Evolutionary conservation across 1,284 basidiomycete species (phyloP).

Genomic region (Ganoderma boninense): DNA sequence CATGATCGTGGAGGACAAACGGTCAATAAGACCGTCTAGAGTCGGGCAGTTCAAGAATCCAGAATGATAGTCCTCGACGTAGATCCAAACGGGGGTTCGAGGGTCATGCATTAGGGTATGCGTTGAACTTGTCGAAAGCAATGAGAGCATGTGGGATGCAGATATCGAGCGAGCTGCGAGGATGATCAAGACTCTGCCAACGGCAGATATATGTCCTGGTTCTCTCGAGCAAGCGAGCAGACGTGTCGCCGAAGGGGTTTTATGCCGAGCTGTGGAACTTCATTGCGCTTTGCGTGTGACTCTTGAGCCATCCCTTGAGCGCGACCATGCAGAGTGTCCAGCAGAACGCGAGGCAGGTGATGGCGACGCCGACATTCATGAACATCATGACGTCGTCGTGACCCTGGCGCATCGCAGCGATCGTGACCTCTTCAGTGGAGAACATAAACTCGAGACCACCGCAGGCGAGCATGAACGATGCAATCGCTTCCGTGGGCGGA

Average conservation of each 20-base stretch:
- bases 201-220: neutral
- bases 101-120: slow-evolving; percentile 6
- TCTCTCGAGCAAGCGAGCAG: neutral
- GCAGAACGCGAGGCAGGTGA: slow-evolving; percentile 85
- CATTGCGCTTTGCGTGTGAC: slow-evolving; percentile 50
- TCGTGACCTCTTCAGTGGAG: slow-evolving; percentile 89
- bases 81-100: slow-evolving; percentile 4
- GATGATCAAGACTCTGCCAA: neutral
- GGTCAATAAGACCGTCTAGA: neutral
- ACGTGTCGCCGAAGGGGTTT: slow-evolving; percentile 8
- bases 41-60: neutral
- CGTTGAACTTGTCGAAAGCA: neutral
- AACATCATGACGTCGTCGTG: slow-evolving; percentile 94
- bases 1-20: neutral
- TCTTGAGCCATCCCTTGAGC: slow-evolving; percentile 83
- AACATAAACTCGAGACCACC: slow-evolving; percentile 95
- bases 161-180: neutral
- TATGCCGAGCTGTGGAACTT: slow-evolving; percentile 56
- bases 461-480: slow-evolving; percentile 86
- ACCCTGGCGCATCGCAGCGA: slow-evolving; percentile 91
- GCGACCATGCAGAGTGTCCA: slow-evolving; percentile 79
- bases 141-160: neutral
- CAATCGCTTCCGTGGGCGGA: slow-evolving; percentile 93
- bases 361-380: slow-evolving; percentile 79
- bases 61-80: neutral